Evolutionary conservation across 2,329 filamentous ascomycete species (phyloP), one percentile per base, ranked within the genome.

Genomic region (Rutstroemia sp.): DNA sequence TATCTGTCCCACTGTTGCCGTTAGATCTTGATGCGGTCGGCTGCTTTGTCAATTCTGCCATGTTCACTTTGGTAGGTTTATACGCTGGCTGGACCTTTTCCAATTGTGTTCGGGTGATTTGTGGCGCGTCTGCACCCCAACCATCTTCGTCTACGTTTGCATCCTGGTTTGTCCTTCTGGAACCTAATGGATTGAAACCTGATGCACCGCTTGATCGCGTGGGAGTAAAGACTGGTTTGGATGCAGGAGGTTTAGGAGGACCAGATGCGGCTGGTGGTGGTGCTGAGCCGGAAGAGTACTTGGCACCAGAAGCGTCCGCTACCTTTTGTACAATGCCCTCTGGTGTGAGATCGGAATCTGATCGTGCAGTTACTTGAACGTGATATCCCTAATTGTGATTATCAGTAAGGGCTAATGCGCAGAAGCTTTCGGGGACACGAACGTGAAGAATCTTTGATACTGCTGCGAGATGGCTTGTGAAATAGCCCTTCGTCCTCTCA

Each of bases 401-500:
- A 59, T 58, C 27, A 60, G 34, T 34, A 36, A 40, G 48, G 23
- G 48, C 54, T 19, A 23, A 47, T 42, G 48, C n/a, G 27, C 36
- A 6, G 34, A 47, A 30, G 4, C 16, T 25, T 47, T 9, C 16
- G 44, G 36, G 49, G 40, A 25, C 16, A 69, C 74, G 51, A 69
- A 86, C 85, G 75, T 96, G 92, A 44, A 99, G 82, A 64, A 96
- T 80, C 74, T 96, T 96, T 60, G 91, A 86, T 39, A 97, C 91
- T 48, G 90, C 87, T 59, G 88, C 86, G 48, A 94, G 77, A 73
- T 99, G 92, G 74, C 91, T 96, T 63, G 90, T 96, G 71, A 99
- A 99, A 75, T 97, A 97, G 63, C 94, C 94, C 75, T 97, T 99
- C 60, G 92, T 97, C 67, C 92, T 81, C 75, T 99, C 94, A n/a